phyloP scores from a whole-genome alignment of 2,329 filamentous ascomycete species.

The Pseudocercospora macadamiae region DNA sequence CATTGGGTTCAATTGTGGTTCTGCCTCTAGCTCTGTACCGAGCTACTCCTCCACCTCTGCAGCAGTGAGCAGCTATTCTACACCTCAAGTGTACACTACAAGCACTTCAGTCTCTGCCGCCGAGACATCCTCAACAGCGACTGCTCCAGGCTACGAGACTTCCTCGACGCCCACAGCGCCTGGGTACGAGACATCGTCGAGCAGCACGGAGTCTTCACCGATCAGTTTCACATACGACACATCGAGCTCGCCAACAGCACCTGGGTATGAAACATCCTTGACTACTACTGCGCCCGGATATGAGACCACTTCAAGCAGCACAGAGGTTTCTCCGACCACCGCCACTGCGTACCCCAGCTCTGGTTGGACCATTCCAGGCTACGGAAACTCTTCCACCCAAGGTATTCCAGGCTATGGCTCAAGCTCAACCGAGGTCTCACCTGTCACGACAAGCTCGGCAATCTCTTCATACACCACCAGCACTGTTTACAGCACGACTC shows the following conservation, averaged over 20 bases:
- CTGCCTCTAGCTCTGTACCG: slow-evolving; percentile 33
- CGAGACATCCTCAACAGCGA: slow-evolving; percentile 17
- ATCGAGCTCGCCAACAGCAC: slow-evolving; percentile 10
- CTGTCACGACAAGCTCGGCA: slow-evolving; percentile 21
- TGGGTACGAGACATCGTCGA: slow-evolving; percentile 10
- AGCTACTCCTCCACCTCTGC: slow-evolving; percentile 36
- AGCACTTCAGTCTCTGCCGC: slow-evolving; percentile 26
- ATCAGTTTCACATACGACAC: slow-evolving; percentile 14
- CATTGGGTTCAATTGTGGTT: slow-evolving; percentile 73
- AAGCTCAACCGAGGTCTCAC: slow-evolving; percentile 21
- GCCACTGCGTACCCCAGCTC: background rate
- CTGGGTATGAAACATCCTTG: background rate
- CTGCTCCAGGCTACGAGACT: background rate
- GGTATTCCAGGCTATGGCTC: slow-evolving; percentile 18
- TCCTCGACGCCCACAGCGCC: background rate
- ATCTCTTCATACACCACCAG: slow-evolving; percentile 24
- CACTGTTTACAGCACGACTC: slow-evolving; percentile 29
- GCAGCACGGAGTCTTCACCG: slow-evolving; percentile 28
- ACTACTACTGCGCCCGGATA: slow-evolving; percentile 3
- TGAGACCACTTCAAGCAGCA: slow-evolving; percentile 17
- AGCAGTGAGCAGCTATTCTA: slow-evolving; percentile 13
- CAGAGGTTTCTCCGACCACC: slow-evolving; percentile 16
- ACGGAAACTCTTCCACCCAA: slow-evolving; percentile 15
- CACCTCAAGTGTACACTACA: slow-evolving; percentile 26
- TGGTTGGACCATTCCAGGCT: slow-evolving; percentile 10